Evolutionary conservation across 148 eudicot species (phyloP).

Genomic region (Cornus kousa): DNA sequence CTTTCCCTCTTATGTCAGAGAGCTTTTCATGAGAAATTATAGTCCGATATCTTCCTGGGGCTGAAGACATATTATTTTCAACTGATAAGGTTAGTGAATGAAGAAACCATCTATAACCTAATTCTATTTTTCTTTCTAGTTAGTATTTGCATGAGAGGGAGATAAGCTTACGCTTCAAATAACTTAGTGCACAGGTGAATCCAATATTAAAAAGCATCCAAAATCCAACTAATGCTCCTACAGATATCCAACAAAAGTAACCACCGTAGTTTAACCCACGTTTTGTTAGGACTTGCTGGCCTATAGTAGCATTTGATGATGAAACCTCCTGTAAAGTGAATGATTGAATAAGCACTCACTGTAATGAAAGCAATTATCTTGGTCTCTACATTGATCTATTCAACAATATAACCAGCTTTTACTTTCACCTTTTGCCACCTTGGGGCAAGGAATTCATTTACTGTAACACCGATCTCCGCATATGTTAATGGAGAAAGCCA

Average conservation of each 20-base stretch:
- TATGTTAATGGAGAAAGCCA: conserved; percentile 16
- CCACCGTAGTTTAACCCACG: conserved; percentile 9
- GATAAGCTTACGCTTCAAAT: neutral
- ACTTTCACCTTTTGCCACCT: neutral
- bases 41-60: too few species aligned
- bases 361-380: neutral
- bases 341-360: neutral
- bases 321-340: neutral
- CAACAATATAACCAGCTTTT: neutral
- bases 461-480: conserved; percentile 15
- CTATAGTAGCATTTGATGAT: too few species aligned
- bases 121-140: too few species aligned
- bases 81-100: too few species aligned
- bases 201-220: conserved; percentile 16
- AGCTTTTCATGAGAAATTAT: too few species aligned
- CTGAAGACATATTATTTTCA: too few species aligned
- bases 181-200: conserved; percentile 16
- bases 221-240: conserved; percentile 15
- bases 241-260: conserved; percentile 17
- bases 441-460: conserved; percentile 11
- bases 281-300: neutral
- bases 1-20: neutral
- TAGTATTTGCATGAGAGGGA: too few species aligned
- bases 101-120: too few species aligned
- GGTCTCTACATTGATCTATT: neutral